phyloP scores from a whole-genome alignment of 2,329 filamentous ascomycete genomes.

The Xylariaceae sp. region DNA sequence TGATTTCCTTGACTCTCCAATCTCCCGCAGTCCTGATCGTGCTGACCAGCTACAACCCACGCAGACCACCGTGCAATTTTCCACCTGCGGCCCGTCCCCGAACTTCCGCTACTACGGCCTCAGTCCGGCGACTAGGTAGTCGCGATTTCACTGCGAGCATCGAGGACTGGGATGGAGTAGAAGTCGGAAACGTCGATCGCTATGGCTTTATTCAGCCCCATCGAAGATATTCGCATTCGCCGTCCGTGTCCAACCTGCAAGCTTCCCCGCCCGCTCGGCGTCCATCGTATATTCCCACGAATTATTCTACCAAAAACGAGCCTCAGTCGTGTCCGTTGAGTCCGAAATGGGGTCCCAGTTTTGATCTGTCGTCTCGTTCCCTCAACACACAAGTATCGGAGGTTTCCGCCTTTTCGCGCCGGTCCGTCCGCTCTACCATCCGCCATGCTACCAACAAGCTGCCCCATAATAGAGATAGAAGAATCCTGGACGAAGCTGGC shows the following conservation, averaged over 20 bases:
- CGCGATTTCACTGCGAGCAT: constrained; percentile 53
- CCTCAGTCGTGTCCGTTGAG: constrained; percentile 35
- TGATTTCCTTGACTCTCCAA: constrained; percentile 46
- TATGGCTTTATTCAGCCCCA: constrained; percentile 60
- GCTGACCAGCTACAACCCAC: constrained; percentile 30
- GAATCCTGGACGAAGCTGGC: constrained; percentile 60
- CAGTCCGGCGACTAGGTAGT: constrained; percentile 37
- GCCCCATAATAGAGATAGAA: constrained; percentile 56
- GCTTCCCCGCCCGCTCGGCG: constrained; percentile 40
- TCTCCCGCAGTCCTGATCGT: constrained; percentile 20
- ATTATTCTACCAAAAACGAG: constrained; percentile 41
- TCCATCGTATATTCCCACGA: constrained; percentile 42
- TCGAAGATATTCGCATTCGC: constrained; percentile 35
- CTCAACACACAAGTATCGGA: constrained; percentile 54
- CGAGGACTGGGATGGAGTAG: constrained; percentile 63
- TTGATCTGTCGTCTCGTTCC: constrained; percentile 54
- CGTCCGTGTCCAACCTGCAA: constrained; percentile 35
- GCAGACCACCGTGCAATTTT: constrained; percentile 24
- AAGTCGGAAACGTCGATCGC: constrained; percentile 57
- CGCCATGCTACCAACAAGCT: constrained; percentile 55
- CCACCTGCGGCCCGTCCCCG: constrained; percentile 30
- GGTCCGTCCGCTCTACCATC: constrained; percentile 50
- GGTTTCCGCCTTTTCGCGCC: constrained; percentile 45
- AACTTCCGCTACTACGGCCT: constrained; percentile 32
- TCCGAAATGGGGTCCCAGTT: constrained; percentile 43